Evolutionary conservation across 2,329 filamentous ascomycete species (phyloP).

Genomic region (Didymella exigua): DNA sequence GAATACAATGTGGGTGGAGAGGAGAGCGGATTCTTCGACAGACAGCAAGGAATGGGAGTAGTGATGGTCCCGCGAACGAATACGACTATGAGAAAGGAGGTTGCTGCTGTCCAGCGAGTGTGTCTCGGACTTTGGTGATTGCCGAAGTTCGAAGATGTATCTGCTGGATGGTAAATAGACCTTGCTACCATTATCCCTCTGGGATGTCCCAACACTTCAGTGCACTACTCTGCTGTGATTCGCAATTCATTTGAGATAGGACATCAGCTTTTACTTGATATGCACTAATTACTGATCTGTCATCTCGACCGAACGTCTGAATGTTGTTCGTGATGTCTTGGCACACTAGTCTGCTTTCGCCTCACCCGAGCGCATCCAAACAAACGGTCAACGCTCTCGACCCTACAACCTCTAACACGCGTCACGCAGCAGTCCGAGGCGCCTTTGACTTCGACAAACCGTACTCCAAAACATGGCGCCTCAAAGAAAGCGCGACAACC

Average conservation of each 20-base stretch:
- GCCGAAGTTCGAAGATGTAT: slow-evolving; percentile 14
- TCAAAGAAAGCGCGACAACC: slow-evolving; percentile 44
- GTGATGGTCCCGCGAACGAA: slow-evolving; percentile 36
- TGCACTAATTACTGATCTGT: too few species aligned
- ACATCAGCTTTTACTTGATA: too few species aligned
- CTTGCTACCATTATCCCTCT: slow-evolving; percentile 27
- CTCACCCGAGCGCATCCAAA: slow-evolving; percentile 26
- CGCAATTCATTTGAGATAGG: background rate
- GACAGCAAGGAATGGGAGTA: slow-evolving; percentile 43
- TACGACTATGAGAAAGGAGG: slow-evolving; percentile 33
- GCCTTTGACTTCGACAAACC: background rate
- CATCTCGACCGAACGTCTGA: background rate
- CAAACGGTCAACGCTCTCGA: slow-evolving; percentile 26
- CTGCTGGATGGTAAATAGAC: slow-evolving; percentile 26
- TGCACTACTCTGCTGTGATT: background rate
- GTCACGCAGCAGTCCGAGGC: slow-evolving; percentile 11
- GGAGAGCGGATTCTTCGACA: slow-evolving; percentile 40
- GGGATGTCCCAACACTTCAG: slow-evolving; percentile 24
- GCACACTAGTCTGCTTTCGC: slow-evolving; percentile 9
- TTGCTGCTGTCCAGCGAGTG: slow-evolving; percentile 25
- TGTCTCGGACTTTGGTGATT: slow-evolving; percentile 10
- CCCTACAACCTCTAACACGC: slow-evolving; percentile 25
- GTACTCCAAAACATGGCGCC: slow-evolving; percentile 39
- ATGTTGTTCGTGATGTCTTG: background rate
- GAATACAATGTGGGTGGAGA: slow-evolving; percentile 40